A percentile compares a stretch with the other conserved stretches of the same genome.
phyloP scores from a whole-genome alignment of 148 eudicot species.

The Camellia granthamiana region DNA sequence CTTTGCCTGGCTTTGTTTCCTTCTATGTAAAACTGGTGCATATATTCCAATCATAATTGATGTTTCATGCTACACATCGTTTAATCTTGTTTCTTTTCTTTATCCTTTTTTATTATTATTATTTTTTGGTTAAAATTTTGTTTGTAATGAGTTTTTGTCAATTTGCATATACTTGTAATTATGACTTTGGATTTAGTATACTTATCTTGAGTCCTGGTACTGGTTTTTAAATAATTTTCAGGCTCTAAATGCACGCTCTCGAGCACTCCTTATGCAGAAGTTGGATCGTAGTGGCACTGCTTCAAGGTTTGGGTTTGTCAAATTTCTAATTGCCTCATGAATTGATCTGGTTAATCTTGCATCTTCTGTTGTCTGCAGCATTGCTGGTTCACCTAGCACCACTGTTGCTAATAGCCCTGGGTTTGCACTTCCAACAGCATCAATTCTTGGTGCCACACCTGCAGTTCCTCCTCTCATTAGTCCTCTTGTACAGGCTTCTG shows the following conservation, averaged over 20 bases:
- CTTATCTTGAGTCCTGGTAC: background rate
- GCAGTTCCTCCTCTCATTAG: slow-evolving; percentile 30
- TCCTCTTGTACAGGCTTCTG: slow-evolving; percentile 34
- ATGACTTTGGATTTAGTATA: background rate
- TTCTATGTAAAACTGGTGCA: no score
- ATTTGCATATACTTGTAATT: background rate
- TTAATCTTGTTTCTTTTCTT: background rate
- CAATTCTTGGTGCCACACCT: slow-evolving; percentile 36
- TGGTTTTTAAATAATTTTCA: slow-evolving; percentile 19
- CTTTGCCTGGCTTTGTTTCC: background rate
- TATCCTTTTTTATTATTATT: background rate
- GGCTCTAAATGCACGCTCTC: slow-evolving; percentile 84
- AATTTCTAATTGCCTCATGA: slow-evolving; percentile 2
- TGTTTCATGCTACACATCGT: background rate
- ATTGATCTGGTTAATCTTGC: slow-evolving; percentile 18
- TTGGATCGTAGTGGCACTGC: slow-evolving; percentile 75
- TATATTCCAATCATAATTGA: no score
- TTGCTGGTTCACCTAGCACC: slow-evolving; percentile 41
- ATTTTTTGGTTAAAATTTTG: background rate
- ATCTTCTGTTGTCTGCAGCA: slow-evolving; percentile 38
- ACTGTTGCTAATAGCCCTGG: slow-evolving; percentile 32
- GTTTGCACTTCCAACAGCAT: slow-evolving; percentile 32
- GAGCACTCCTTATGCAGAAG: slow-evolving; percentile 87
- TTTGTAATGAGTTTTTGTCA: background rate
- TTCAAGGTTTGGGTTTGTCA: slow-evolving; percentile 45